Base-by-base conservation (phyloP, 2,329 filamentous ascomycete genomes). In the Verticillium longisporum region DNA sequence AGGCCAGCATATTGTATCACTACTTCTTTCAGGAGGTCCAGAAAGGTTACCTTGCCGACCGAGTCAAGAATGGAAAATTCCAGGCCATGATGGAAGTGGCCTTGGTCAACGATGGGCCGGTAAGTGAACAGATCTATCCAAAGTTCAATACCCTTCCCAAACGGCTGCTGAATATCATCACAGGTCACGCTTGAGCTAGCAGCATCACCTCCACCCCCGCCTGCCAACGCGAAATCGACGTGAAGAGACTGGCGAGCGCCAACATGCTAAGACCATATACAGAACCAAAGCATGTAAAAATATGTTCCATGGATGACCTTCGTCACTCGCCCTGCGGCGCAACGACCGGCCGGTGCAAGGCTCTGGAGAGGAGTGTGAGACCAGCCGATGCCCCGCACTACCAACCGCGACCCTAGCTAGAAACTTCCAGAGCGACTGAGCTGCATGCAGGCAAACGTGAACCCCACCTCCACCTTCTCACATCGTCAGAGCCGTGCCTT, bases 1-100 rank as follows among this genome's bases (percentile, higher is more conserved):
- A 93, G 61, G 95, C 94, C 31, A 90, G 87, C 68, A 83, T 83
- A 63, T 80, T 98, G 6, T 99, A 98, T 72, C 85, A 93, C 60
- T 82, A 88, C 71, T 98, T 99, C 77, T 86, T 93, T 67, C 78
- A 84, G 58, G 90, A 89, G 68, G 86, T 98, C 53, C 83, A 87
- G 68, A 81, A 87, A 60, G 81, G 86, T 2, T 96, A 98, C 73
- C 74, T 79, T 5, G 74, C 83, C 6, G 90, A 92, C 9, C 88
- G 83, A 65, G 93, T 99, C 62, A 92, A 97, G 72, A 89, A 99
- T 72, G 95, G 96, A n/a, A 87, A 94, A 34, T 99, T 99, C 74
- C 94, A 97, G 71, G 95, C 95, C 57, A 97, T 96, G 93, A 99
- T 99, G 95, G 89, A 98, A 71, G 94, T 99, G 62, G 89, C 90